Percentiles rank a stretch among this genome's conserved stretches.
Conservation (phyloP, 202 grass and related monocot species). For the Sporobolus alterniflorus region DNA sequence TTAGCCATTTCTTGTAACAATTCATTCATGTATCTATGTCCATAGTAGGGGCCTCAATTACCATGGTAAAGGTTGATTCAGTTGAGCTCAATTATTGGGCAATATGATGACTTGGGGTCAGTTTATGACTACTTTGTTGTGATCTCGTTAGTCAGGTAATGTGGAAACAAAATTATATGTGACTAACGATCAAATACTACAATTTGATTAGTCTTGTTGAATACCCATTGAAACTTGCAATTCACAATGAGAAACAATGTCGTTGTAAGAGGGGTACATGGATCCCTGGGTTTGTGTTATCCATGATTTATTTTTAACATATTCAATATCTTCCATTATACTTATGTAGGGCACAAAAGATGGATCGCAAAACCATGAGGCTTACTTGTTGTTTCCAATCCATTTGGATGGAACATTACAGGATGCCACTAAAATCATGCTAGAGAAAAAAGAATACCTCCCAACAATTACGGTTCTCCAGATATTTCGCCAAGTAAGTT, state of each 20-base stretch:
- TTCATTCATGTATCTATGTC: no score
- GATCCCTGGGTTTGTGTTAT: neutral
- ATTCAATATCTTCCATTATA: constrained; percentile 21
- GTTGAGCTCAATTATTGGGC: no score
- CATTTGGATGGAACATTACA: constrained; percentile 94
- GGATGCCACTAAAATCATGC: constrained; percentile 72
- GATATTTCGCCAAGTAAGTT: constrained; percentile 79
- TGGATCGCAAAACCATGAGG: constrained; percentile 76
- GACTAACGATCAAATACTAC: neutral
- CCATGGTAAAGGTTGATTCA: no score
- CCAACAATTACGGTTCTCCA: constrained; percentile 73
- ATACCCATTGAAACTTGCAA: neutral
- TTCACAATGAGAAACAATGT: neutral
- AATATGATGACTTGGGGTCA: neutral
- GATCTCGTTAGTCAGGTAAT: neutral
- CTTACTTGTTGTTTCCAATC: constrained; percentile 91
- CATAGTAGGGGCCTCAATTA: neutral
- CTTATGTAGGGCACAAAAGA: constrained; percentile 65
- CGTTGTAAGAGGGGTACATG: neutral
- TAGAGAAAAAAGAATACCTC: constrained; percentile 73
- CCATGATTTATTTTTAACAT: neutral
- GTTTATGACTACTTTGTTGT: neutral
- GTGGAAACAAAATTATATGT: neutral
- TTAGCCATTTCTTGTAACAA: no score
- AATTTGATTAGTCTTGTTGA: neutral